phyloP scores from a whole-genome alignment of 169 alveolate species.

The Perkinsus marinus region DNA sequence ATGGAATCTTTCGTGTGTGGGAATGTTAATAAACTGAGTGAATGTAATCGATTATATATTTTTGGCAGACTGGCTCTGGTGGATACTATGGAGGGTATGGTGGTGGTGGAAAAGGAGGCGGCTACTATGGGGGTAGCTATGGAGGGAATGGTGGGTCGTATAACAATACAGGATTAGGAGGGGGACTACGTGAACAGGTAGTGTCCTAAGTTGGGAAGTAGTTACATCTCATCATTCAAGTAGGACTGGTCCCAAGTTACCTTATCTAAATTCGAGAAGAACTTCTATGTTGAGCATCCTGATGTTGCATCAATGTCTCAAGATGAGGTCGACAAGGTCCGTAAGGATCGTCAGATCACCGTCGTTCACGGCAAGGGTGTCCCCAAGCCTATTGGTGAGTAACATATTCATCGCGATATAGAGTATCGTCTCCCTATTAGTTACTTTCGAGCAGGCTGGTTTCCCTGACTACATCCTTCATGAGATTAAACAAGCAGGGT shows the following conservation, averaged over 20 bases:
- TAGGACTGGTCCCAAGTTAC: conserved; percentile 57
- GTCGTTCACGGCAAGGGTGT: conserved; percentile 60
- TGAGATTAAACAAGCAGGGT: not conserved
- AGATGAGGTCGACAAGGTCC: conserved; percentile 56
- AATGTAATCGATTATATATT: no score
- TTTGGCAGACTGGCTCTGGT: not conserved
- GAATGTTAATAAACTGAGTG: not conserved
- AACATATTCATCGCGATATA: not conserved
- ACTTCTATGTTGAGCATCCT: conserved; percentile 71
- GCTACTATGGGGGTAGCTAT: conserved; percentile 9
- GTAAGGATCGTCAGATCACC: conserved; percentile 52
- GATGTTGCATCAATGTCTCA: conserved; percentile 48
- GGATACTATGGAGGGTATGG: not conserved
- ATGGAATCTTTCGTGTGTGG: not conserved
- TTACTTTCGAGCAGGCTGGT: conserved; percentile 61
- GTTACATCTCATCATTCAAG: not conserved
- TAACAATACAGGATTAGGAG: not conserved
- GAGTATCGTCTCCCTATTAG: conserved; percentile 3
- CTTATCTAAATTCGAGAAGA: conserved; percentile 68
- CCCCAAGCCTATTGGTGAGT: conserved; percentile 70
- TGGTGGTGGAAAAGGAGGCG: conserved; percentile 1
- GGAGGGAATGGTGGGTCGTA: not conserved
- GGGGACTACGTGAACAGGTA: conserved; percentile 4
- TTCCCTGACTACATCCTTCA: conserved; percentile 49
- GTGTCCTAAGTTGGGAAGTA: conserved; percentile 29